These are phyloP conservation scores for Eleusine indica DNA, from an alignment of 176 grass and related monocot species.

Conservation along the genomic window DNA sequence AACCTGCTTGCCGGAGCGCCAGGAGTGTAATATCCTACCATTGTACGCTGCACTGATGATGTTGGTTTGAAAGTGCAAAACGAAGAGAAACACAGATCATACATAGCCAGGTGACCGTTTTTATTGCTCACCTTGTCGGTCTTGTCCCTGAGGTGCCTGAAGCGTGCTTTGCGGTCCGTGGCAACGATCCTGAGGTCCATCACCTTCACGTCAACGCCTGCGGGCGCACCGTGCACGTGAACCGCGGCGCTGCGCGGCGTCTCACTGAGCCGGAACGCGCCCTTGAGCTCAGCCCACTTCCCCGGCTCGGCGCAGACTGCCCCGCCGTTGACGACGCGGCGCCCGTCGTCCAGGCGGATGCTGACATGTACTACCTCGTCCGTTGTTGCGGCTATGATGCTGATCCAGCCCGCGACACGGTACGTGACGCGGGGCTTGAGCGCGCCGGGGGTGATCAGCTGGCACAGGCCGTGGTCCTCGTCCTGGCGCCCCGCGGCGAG, in stretches of 20 bases:
- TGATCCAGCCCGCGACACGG: background rate
- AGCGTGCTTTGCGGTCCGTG: background rate
- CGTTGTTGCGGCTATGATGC: background rate
- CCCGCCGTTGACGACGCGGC: background rate
- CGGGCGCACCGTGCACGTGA: background rate
- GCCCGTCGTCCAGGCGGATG: background rate
- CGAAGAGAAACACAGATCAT: too few relatives aligned
- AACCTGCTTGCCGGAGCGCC: too few relatives aligned
- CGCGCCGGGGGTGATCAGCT: background rate
- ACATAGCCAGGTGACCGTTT: too few relatives aligned
- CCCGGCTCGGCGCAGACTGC: background rate
- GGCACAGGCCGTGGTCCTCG: background rate
- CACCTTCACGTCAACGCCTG: background rate
- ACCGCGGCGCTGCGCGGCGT: background rate
- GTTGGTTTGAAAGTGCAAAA: too few relatives aligned
- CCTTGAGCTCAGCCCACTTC: background rate
- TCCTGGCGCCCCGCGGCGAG: background rate
- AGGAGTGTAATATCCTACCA: too few relatives aligned
- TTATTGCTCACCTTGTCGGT: background rate
- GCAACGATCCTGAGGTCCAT: background rate
- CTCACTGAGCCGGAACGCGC: background rate
- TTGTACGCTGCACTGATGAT: too few relatives aligned
- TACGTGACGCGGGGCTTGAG: background rate
- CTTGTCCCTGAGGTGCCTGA: background rate
- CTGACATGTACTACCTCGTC: background rate